Evolutionary conservation across 1,284 basidiomycete species (phyloP).

Genomic region (Hymenochaete sp.): DNA sequence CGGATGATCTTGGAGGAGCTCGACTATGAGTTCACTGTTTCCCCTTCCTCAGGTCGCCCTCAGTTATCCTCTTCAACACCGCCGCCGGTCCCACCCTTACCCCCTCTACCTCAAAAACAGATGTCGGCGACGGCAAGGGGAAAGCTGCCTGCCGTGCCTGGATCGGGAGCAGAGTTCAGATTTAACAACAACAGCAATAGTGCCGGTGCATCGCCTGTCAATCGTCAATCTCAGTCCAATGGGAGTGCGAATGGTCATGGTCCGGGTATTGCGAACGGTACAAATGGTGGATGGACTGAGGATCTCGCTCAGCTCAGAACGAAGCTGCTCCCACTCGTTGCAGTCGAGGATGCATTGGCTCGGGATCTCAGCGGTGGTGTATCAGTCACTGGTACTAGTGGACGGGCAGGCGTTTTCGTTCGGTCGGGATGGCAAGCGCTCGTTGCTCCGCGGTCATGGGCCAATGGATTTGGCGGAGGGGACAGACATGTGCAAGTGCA

Average conservation of each 20-base stretch:
- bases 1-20: constrained; percentile 67
- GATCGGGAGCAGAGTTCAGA: constrained; percentile 3
- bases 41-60: constrained; percentile 9
- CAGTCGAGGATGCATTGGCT: constrained; percentile 58
- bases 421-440: constrained; percentile 23
- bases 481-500: too few species aligned
- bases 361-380: constrained; percentile 59
- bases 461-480: constrained; percentile 1
- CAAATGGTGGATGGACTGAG: constrained; percentile 27
- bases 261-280: too few species aligned
- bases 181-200: constrained; percentile 1
- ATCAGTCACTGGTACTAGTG: constrained; percentile 38
- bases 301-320: constrained; percentile 46
- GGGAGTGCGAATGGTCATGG: background rate
- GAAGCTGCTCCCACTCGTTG: constrained; percentile 53
- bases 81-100: constrained; percentile 25
- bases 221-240: background rate
- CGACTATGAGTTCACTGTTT: constrained; percentile 44
- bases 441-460: constrained; percentile 12
- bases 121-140: constrained; percentile 16
- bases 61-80: background rate
- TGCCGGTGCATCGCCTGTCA: too few species aligned
- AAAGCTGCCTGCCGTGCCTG: constrained; percentile 15
- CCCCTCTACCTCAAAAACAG: constrained; percentile 20
- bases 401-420: constrained; percentile 46